Conservation (phyloP, 2,329 filamentous ascomycete genomes). For the Hymenoscyphus infarciens region DNA sequence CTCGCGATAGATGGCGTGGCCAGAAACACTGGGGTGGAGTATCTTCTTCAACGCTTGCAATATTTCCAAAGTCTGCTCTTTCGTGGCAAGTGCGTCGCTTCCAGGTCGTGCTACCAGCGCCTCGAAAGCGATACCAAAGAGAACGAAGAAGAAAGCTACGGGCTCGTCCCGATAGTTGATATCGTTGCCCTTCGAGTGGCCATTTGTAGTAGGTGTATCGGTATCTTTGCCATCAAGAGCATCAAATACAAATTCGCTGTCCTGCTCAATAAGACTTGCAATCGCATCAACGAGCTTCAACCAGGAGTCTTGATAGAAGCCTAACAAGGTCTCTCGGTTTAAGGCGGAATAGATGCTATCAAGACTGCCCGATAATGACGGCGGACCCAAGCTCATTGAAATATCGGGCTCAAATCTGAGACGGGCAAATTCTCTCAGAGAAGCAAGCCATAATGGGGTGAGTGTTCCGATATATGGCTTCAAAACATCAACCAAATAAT, state of each 20-base stretch:
- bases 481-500: conserved; percentile 82
- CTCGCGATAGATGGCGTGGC: conserved; percentile 93
- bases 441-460: conserved; percentile 91
- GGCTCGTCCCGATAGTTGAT: conserved; percentile 99
- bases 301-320: conserved; percentile 98
- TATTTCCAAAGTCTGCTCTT: conserved; percentile 82
- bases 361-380: conserved; percentile 76
- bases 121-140: conserved; percentile 95
- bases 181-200: conserved; percentile 61
- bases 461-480: conserved; percentile 86
- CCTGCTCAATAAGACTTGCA: conserved; percentile 93
- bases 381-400: conserved; percentile 80
- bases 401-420: conserved; percentile 96
- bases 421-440: conserved; percentile 87
- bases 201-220: conserved; percentile 37
- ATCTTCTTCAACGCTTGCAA: conserved; percentile 92
- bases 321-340: conserved; percentile 87
- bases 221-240: conserved; percentile 82
- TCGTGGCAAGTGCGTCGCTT: conserved; percentile 62
- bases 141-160: conserved; percentile 96
- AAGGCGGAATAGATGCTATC: conserved; percentile 93
- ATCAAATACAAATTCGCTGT: conserved; percentile 96
- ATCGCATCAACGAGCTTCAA: conserved; percentile 95
- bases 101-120: conserved; percentile 79
- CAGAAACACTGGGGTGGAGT: conserved; percentile 86